Conservation (phyloP, 305 asterid species). For the Solanum hybrid region DNA sequence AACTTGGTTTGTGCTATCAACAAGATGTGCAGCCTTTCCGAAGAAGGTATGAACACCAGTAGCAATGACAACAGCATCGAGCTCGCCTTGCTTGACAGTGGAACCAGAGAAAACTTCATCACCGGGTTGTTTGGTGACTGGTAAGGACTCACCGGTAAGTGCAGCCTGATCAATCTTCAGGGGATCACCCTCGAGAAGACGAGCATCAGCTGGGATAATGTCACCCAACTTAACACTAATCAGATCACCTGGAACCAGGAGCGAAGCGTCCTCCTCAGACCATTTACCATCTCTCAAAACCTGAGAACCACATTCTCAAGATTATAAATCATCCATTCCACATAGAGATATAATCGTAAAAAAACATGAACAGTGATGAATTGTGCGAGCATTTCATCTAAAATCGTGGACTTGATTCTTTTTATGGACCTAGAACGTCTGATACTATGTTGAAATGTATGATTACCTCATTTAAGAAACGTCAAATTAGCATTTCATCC, state of each 20-base stretch:
- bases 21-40: constrained; percentile 87
- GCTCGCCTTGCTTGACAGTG: constrained; percentile 68
- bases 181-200: constrained; percentile 80
- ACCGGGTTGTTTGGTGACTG: constrained; percentile 50
- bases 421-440: not conserved
- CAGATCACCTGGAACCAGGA: constrained; percentile 75
- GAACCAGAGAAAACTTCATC: constrained; percentile 58
- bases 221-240: constrained; percentile 79
- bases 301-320: constrained; percentile 1
- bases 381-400: not conserved
- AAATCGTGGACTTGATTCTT: not conserved
- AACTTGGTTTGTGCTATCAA: constrained; percentile 73
- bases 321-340: not conserved
- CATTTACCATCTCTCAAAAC: constrained; percentile 70
- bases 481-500: not conserved
- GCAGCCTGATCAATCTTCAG: constrained; percentile 77
- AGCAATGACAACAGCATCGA: constrained; percentile 35
- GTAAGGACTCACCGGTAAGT: constrained; percentile 66
- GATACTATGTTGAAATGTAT: not conserved
- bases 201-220: constrained; percentile 80
- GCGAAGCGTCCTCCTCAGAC: constrained; percentile 69
- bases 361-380: not conserved
- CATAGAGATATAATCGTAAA: not conserved
- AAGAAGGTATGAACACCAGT: constrained; percentile 87
- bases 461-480: not conserved